A percentile compares a stretch with the other conserved stretches of the same genome.
phyloP scores from a whole-genome alignment of 768 basidiomycete species.

The Xerocomellus dryophilus region DNA sequence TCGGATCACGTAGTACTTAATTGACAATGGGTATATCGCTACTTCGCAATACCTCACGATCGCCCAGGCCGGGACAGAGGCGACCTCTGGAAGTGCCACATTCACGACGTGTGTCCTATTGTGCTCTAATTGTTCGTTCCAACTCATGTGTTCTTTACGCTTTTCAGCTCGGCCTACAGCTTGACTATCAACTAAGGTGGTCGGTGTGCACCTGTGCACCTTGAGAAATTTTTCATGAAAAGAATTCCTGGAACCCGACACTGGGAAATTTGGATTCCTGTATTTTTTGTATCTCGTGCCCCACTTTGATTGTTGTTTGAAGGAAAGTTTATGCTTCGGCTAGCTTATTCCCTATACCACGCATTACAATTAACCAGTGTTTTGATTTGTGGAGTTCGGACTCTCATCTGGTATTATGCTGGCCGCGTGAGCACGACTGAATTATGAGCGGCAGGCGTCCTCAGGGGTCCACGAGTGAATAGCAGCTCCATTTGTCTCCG shows the following conservation, averaged over 20 bases:
- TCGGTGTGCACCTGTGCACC: not conserved
- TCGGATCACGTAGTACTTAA: constrained; percentile 43
- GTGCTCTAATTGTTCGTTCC: not conserved
- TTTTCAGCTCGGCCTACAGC: constrained; percentile 42
- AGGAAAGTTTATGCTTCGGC: not conserved
- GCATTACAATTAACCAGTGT: not conserved
- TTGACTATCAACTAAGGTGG: not conserved
- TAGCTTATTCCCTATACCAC: not conserved
- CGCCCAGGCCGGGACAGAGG: constrained; percentile 61
- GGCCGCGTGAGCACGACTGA: too few relatives aligned
- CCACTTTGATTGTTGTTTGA: not conserved
- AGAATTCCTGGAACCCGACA: not conserved
- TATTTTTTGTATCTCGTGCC: not conserved
- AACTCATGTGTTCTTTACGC: not conserved
- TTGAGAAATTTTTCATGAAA: not conserved
- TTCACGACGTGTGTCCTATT: constrained; percentile 47
- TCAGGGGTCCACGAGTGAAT: too few relatives aligned
- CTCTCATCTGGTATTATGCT: too few relatives aligned
- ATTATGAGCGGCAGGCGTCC: too few relatives aligned
- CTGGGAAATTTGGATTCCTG: not conserved
- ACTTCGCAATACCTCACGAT: constrained; percentile 56
- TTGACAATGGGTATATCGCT: constrained; percentile 44
- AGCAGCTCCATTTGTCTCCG: too few relatives aligned
- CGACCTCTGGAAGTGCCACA: constrained; percentile 56
- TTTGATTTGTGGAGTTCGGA: not conserved